Conservation (phyloP, 2,329 filamentous ascomycete species). For the Mollisia scopiformis region DNA sequence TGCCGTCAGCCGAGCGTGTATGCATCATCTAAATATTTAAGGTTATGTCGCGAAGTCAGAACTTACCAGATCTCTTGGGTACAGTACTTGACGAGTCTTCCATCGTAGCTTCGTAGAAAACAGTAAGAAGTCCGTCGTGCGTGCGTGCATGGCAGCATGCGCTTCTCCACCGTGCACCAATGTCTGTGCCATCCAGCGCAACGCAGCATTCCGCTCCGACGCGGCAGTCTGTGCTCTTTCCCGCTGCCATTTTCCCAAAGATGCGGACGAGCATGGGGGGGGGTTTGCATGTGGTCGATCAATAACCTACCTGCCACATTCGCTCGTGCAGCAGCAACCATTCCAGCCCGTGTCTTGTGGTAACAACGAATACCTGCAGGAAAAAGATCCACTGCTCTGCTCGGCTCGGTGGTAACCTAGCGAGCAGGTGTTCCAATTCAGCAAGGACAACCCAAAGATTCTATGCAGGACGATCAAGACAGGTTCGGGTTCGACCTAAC, state of each 20-base stretch:
- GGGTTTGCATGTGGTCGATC: no score
- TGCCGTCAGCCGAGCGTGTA: background rate
- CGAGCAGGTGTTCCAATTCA: no score
- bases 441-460: no score
- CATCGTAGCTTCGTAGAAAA: no score
- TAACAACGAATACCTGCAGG: background rate
- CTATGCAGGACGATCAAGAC: background rate
- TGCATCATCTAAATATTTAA: background rate
- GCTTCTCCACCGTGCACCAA: background rate
- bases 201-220: no score
- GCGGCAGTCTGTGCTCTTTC: background rate
- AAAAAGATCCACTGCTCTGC: background rate
- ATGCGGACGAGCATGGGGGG: background rate
- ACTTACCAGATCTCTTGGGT: background rate
- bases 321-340: no score
- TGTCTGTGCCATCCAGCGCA: background rate
- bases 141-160: no score
- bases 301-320: no score
- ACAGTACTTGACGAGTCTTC: no score
- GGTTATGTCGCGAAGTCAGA: background rate
- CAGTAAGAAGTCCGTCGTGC: background rate
- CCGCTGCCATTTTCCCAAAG: background rate
- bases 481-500: no score
- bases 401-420: no score
- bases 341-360: background rate